Evolutionary conservation across 2,329 filamentous ascomycete species (phyloP).

Genomic region (Fusarium fracticaudum): DNA sequence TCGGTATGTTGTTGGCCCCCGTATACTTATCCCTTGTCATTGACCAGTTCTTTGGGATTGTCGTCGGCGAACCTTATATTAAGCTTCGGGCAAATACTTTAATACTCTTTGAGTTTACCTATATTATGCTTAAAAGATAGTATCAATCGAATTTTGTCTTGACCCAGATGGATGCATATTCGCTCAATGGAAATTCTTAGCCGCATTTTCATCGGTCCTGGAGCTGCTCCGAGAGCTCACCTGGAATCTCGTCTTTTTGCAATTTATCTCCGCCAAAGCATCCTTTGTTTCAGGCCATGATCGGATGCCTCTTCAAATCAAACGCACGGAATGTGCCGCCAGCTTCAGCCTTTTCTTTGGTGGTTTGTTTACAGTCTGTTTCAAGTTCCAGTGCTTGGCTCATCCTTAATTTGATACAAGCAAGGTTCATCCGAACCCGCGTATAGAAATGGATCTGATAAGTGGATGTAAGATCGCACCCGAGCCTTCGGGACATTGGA

Average conservation of each 20-base stretch:
- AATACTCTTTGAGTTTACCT: background rate
- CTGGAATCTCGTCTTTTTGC: background rate
- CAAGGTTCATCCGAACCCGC: background rate
- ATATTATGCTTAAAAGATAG: no score
- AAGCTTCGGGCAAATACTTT: accelerated
- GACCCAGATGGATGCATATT: no score
- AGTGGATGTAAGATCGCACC: background rate
- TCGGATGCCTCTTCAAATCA: no score
- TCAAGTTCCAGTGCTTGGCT: background rate
- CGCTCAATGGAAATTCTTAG: background rate
- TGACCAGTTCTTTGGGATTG: background rate
- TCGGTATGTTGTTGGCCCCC: background rate
- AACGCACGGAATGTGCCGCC: background rate
- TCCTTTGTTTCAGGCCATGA: background rate
- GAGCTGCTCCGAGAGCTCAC: accelerated
- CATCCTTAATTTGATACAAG: constrained; percentile 9
- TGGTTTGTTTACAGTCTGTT: background rate
- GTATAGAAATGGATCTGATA: background rate
- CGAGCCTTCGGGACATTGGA: accelerated
- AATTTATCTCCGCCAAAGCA: background rate
- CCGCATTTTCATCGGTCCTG: no score
- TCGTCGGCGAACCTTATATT: background rate
- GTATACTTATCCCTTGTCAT: background rate
- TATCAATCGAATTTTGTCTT: no score
- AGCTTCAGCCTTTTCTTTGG: background rate